Conservation (phyloP, 2,329 filamentous ascomycete species). For the Cytospora piceae region DNA sequence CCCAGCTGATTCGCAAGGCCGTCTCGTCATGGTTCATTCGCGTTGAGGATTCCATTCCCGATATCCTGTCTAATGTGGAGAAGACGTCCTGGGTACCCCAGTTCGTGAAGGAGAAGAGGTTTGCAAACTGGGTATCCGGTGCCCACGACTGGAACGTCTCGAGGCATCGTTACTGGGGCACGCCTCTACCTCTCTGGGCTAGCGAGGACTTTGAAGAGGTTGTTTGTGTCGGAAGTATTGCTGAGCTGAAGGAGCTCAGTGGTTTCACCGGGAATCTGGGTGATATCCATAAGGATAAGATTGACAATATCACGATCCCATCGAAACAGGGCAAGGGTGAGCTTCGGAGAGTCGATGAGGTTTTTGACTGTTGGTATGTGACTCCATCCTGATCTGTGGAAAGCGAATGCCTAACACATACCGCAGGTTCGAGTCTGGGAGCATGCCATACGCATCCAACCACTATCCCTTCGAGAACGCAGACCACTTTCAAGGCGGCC, state of each 20-base stretch:
- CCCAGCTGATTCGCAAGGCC: conserved; percentile 86
- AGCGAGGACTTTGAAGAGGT: conserved; percentile 86
- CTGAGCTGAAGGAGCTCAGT: conserved; percentile 81
- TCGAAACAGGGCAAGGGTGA: conserved; percentile 83
- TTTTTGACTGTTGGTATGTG: conserved; percentile 80
- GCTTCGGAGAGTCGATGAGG: conserved; percentile 78
- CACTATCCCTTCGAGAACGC: conserved; percentile 93
- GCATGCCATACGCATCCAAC: conserved; percentile 89
- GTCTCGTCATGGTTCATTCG: conserved; percentile 95
- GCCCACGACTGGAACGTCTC: conserved; percentile 95
- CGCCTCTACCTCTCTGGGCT: conserved; percentile 86
- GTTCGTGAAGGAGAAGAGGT: conserved; percentile 88
- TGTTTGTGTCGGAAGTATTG: conserved; percentile 81
- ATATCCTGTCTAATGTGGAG: conserved; percentile 87
- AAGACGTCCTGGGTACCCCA: conserved; percentile 88
- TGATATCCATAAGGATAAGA: conserved; percentile 88
- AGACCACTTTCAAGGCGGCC: conserved; percentile 71
- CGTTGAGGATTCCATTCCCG: conserved; percentile 77
- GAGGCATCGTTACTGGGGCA: conserved; percentile 93
- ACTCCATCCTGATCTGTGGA: background rate
- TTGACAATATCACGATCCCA: conserved; percentile 92
- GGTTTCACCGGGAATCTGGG: conserved; percentile 79
- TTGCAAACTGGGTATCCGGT: conserved; percentile 87
- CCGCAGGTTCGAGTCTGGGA: conserved; percentile 80
- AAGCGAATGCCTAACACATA: background rate